Base-by-base conservation (phyloP, 169 alveolate species). In the Plasmodium cynomolgi region DNA sequence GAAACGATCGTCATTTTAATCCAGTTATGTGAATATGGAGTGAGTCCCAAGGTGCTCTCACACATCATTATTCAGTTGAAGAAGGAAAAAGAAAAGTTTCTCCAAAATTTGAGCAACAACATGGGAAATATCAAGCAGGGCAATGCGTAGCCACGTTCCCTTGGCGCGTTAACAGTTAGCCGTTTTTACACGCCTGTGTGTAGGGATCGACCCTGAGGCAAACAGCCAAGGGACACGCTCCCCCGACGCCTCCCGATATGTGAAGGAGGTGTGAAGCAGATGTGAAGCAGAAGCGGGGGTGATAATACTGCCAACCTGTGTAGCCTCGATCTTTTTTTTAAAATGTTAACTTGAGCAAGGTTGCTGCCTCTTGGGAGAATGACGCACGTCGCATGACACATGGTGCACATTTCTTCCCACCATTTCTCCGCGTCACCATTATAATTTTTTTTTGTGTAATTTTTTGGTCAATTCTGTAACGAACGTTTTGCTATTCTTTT, bases 1-100 rank as follows among this genome's bases (percentile, higher is more conserved):
- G 93, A 94, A 56, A 84, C 95, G 1, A 82, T 96, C 50, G 92
- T 93, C n/a, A 93, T 96, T 31, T 92, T 96, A 68, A 95, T 96
- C 9, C 95, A 88, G 23, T 92, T 96, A 1, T 96, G 96, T 86
- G 96, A 94, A 54, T 83, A 94, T 84, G 97, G 97, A 2, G 96
- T 96, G n/a, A 94, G 95, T 33, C 97, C 97, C 37, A 86, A 93
- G 33, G 93, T 91, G 23, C 83, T 96, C 23, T 96, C 96, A 15
- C 91, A 96, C 74, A 80, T 96, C 33, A 94, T 96, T 73, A 95
- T 93, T 37, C 93, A 92, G 39, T 93, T 96, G 58, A 96, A 84
- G 88, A 93, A 96, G 84, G 91, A 84, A 75, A 47, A 83, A 77
- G 81, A 93, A 26, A 84, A 88, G 37, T 85, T 93, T 74, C 79